Percentiles rank a stretch among this genome's conserved stretches.
These are phyloP conservation scores for Fistulifera solaris DNA, from an alignment of 108 stramenopile genomes.

Conservation along the genomic window DNA sequence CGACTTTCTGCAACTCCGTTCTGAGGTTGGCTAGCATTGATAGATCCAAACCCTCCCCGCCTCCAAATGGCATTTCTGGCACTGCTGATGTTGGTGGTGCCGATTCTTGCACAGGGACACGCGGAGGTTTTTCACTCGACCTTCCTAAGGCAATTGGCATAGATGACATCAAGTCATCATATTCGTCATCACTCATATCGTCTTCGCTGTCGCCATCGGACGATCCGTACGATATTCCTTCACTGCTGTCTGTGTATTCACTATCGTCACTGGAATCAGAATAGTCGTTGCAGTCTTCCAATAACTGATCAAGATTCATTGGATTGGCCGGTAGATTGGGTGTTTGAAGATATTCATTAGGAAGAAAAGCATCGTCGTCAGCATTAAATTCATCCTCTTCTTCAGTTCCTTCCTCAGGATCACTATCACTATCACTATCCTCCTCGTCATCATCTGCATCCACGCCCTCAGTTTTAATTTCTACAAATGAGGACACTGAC, in stretches of 20 bases:
- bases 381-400: not conserved
- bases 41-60: constrained; percentile 1
- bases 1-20: constrained; percentile 18
- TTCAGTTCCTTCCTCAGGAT: not conserved
- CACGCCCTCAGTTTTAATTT: too few species aligned
- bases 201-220: not conserved
- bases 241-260: constrained; percentile 2
- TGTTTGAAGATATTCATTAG: not conserved
- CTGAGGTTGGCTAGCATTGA: not conserved
- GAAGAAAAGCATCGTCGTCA: not conserved
- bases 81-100: not conserved
- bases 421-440: constrained; percentile 1
- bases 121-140: not conserved
- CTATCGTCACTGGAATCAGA: not conserved
- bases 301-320: not conserved
- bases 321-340: not conserved
- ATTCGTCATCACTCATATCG: not conserved
- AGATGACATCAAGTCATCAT: constrained; percentile 1
- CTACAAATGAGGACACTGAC: too few species aligned
- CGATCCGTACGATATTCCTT: not conserved
- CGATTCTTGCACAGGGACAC: not conserved
- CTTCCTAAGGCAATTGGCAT: not conserved
- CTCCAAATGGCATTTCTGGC: not conserved
- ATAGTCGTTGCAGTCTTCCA: not conserved
- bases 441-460: not conserved